phyloP scores from a whole-genome alignment of 345 rosid species.

The Acer campestre region DNA sequence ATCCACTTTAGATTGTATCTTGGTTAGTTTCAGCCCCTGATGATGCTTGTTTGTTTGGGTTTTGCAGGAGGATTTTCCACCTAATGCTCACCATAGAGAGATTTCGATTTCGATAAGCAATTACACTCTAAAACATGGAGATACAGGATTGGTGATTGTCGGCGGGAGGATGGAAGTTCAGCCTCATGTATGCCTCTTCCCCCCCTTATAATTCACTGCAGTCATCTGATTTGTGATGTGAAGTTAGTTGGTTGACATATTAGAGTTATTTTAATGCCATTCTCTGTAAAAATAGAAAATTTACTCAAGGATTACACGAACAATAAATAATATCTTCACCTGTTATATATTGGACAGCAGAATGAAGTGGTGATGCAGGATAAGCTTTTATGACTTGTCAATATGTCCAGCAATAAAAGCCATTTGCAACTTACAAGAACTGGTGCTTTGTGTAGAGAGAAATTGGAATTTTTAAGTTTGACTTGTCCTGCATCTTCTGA shows the following conservation, averaged over 20 bases:
- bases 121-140: conserved; percentile 88
- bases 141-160: conserved; percentile 79
- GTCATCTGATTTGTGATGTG: neutral
- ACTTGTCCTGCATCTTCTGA: neutral
- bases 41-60: conserved; percentile 21
- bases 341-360: neutral
- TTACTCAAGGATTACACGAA: neutral
- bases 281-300: neutral
- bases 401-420: neutral
- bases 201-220: neutral
- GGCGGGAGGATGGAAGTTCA: conserved; percentile 98
- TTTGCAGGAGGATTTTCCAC: conserved; percentile 88
- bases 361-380: neutral
- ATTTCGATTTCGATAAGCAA: conserved; percentile 76
- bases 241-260: neutral
- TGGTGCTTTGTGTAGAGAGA: neutral
- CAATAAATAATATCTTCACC: neutral
- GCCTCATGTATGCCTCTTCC: conserved; percentile 66
- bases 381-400: neutral
- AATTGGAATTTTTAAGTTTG: neutral
- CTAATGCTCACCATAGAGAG: conserved; percentile 89
- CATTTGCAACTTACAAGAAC: neutral
- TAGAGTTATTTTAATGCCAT: neutral
- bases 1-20: neutral
- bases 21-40: neutral